phyloP scores from a whole-genome alignment of 495 filamentous ascomycete genomes.

The Aspergillus biplanus region DNA sequence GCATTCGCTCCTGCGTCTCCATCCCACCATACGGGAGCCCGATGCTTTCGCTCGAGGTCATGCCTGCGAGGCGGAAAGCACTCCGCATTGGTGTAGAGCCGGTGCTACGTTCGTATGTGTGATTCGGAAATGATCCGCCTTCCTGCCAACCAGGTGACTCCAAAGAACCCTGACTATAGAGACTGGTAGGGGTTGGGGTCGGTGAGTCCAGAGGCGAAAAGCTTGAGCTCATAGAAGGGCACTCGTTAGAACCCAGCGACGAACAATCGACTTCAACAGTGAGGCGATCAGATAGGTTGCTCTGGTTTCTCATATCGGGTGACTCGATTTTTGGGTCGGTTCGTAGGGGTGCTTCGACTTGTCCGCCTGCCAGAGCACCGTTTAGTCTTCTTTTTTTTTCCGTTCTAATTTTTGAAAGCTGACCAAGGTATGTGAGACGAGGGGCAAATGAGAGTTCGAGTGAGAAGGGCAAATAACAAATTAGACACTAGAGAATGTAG shows the following conservation, averaged over 20 bases:
- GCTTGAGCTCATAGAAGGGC: constrained; percentile 50
- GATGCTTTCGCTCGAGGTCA: constrained; percentile 41
- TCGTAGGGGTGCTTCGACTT: constrained; percentile 29
- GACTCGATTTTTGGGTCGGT: constrained; percentile 34
- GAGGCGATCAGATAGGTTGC: constrained; percentile 45
- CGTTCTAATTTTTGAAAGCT: neutral
- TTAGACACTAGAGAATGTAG: constrained; percentile 4
- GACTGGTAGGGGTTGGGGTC: constrained; percentile 48
- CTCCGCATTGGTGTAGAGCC: constrained; percentile 43
- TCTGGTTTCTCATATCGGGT: constrained; percentile 46
- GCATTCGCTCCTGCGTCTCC: constrained; percentile 44
- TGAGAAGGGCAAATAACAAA: neutral
- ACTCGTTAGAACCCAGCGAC: constrained; percentile 48
- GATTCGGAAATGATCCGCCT: constrained; percentile 30
- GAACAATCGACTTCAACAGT: constrained; percentile 51
- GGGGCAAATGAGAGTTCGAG: neutral
- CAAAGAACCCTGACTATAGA: constrained; percentile 48
- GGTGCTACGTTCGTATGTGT: constrained; percentile 39
- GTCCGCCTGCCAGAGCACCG: constrained; percentile 33
- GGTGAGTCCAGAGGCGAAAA: constrained; percentile 52
- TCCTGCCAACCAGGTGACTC: constrained; percentile 50
- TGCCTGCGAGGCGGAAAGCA: constrained; percentile 43
- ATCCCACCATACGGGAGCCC: constrained; percentile 39
- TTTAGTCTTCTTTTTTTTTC: constrained; percentile 20
- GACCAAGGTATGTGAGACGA: constrained; percentile 7